Conservation (phyloP, 345 rosid species). For the Ceriops decandra region DNA sequence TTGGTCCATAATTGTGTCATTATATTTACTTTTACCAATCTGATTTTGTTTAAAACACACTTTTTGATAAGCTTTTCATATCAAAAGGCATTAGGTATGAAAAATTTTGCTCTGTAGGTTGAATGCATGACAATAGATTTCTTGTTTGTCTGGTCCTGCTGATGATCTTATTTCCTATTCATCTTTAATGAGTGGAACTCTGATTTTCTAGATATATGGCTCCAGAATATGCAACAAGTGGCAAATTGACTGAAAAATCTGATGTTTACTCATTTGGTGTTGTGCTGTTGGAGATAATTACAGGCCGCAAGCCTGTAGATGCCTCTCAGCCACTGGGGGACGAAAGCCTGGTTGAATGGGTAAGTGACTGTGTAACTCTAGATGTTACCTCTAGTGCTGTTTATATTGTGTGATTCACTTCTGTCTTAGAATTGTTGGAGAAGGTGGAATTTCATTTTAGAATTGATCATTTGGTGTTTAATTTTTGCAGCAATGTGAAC, state of each 20-base stretch:
- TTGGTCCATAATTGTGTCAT: no score
- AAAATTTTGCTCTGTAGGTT: no score
- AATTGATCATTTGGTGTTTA: no score
- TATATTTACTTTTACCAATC: no score
- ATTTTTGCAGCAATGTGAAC: no score
- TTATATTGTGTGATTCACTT: not conserved
- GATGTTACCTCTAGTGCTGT: not conserved
- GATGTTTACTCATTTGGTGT: conserved; percentile 97
- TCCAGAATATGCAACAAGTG: conserved; percentile 95
- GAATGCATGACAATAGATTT: not conserved
- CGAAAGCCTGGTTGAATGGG: conserved; percentile 99
- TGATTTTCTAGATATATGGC: conserved; percentile 79
- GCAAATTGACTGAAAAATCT: conserved; percentile 90
- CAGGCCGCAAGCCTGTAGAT: conserved; percentile 96
- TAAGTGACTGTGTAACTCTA: conserved; percentile 23
- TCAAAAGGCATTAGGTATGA: no score
- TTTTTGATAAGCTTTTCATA: no score
- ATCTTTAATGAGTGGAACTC: conserved; percentile 21
- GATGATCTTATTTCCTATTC: no score
- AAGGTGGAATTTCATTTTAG: no score
- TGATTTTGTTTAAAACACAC: no score
- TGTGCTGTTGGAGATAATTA: conserved; percentile 88
- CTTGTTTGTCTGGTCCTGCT: not conserved
- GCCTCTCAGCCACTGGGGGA: conserved; percentile 89
- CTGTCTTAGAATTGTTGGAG: not conserved